Evolutionary conservation across 495 filamentous ascomycete species (phyloP).

Genomic region (Bacidia rubella): DNA sequence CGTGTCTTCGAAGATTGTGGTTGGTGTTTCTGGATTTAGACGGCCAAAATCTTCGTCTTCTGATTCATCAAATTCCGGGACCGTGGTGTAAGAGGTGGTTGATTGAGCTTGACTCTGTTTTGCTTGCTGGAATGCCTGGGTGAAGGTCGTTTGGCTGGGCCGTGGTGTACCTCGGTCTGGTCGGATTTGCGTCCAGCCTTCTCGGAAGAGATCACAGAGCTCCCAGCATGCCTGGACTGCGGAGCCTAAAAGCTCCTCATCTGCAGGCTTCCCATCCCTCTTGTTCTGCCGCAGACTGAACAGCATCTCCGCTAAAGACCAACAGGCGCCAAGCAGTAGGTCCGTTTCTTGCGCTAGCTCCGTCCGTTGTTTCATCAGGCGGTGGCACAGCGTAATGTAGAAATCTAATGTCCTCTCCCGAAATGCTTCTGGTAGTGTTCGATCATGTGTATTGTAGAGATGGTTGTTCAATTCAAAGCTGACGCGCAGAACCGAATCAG

Average conservation of each 20-base stretch:
- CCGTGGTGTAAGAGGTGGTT: slow-evolving; percentile 15
- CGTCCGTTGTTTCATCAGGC: slow-evolving; percentile 83
- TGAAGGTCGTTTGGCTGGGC: slow-evolving; percentile 64
- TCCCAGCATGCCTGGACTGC: slow-evolving; percentile 93
- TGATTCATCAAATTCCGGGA: slow-evolving; percentile 15
- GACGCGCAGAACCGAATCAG: slow-evolving; percentile 75
- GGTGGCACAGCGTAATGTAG: slow-evolving; percentile 83
- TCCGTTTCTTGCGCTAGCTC: slow-evolving; percentile 67
- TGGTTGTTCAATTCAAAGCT: slow-evolving; percentile 95
- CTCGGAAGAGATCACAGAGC: slow-evolving; percentile 82
- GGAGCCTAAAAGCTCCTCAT: slow-evolving; percentile 72
- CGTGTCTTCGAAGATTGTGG: slow-evolving; percentile 84
- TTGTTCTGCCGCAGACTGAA: slow-evolving; percentile 82
- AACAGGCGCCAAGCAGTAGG: slow-evolving; percentile 71
- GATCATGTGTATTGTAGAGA: slow-evolving; percentile 80
- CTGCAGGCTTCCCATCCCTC: slow-evolving; percentile 53
- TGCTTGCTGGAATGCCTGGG: slow-evolving; percentile 35
- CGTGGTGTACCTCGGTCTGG: slow-evolving; percentile 79
- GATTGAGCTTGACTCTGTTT: slow-evolving; percentile 22
- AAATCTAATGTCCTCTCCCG: slow-evolving; percentile 83
- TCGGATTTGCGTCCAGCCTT: slow-evolving; percentile 82
- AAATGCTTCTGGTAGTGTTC: slow-evolving; percentile 74
- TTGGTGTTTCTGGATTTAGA: slow-evolving; percentile 68
- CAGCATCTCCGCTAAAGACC: slow-evolving; percentile 85
- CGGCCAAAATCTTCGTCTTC: slow-evolving; percentile 24